These are phyloP conservation scores for Lecanicillium sp. DNA, from an alignment of 2,329 filamentous ascomycete genomes.

Conservation along the genomic window DNA sequence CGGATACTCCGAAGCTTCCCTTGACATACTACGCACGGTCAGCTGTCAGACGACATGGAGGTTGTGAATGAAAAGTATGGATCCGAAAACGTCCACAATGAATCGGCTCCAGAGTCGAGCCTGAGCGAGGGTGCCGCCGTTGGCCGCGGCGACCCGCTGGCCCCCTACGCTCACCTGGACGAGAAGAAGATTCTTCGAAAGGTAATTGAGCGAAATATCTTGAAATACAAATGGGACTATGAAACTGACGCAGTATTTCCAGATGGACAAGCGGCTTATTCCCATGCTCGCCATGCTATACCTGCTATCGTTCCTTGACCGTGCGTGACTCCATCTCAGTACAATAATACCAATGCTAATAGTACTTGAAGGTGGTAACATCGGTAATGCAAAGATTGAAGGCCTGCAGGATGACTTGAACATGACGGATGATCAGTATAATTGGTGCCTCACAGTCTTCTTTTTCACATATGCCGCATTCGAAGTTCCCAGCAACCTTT, in stretches of 20 bases:
- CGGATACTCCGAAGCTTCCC: too few relatives aligned
- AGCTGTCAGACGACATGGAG: too few relatives aligned
- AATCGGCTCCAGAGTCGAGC: too few relatives aligned
- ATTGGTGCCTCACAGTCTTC: slow-evolving; percentile 62
- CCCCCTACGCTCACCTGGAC: slow-evolving; percentile 26
- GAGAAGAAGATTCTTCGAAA: slow-evolving; percentile 53
- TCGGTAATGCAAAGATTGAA: slow-evolving; percentile 59
- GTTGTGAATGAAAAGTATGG: too few relatives aligned
- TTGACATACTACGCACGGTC: too few relatives aligned
- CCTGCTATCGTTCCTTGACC: slow-evolving; percentile 60
- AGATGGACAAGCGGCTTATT: slow-evolving; percentile 45
- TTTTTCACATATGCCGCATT: slow-evolving; percentile 72
- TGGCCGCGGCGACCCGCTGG: too few relatives aligned
- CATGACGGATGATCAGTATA: slow-evolving; percentile 39
- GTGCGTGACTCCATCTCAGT: slow-evolving; percentile 19
- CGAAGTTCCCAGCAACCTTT: slow-evolving; percentile 65
- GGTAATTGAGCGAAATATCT: too few relatives aligned
- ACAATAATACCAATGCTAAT: slow-evolving; percentile 4
- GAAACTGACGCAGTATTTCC: too few relatives aligned
- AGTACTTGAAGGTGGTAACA: slow-evolving; percentile 43
- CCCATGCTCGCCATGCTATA: slow-evolving; percentile 61
- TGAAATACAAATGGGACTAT: too few relatives aligned
- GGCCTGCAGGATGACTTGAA: slow-evolving; percentile 18
- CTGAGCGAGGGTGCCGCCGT: too few relatives aligned
- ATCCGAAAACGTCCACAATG: too few relatives aligned